Evolutionary conservation across 2,329 filamentous ascomycete species (phyloP).

Genomic region (Aureobasidium subglaciale): DNA sequence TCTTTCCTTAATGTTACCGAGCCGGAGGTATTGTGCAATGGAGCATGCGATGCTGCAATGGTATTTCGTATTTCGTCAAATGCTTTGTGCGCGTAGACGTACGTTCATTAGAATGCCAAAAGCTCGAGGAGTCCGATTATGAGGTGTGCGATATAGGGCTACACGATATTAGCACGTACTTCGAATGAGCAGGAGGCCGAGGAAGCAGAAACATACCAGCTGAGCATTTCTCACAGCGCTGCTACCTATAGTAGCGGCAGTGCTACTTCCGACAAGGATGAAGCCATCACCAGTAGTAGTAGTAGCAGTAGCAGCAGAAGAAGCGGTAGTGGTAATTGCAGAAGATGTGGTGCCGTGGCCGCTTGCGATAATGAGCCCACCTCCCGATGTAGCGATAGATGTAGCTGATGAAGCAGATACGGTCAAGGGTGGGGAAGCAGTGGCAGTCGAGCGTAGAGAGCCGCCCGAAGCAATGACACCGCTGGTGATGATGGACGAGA

Average conservation of each 20-base stretch:
- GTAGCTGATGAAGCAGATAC: constrained; percentile 18
- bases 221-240: constrained; percentile 22
- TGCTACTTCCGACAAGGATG: constrained; percentile 25
- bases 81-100: not conserved
- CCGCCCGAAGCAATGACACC: constrained; percentile 25
- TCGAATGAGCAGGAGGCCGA: not conserved
- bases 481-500: constrained; percentile 32
- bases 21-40: not conserved
- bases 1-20: not conserved
- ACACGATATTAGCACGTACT: not conserved
- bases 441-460: constrained; percentile 18
- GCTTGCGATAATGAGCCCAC: constrained; percentile 22
- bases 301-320: constrained; percentile 16
- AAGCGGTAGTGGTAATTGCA: constrained; percentile 17
- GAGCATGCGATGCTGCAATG: not conserved
- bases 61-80: constrained; percentile 1
- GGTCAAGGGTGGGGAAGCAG: constrained; percentile 17
- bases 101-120: constrained; percentile 19
- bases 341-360: constrained; percentile 17
- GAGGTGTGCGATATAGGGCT: constrained; percentile 24
- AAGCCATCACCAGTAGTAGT: constrained; percentile 22
- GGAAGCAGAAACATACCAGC: constrained; percentile 23
- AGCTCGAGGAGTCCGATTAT: constrained; percentile 23
- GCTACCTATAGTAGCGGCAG: constrained; percentile 28
- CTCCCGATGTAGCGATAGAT: constrained; percentile 20